Evolutionary conservation across 768 basidiomycete genomes (phyloP).

Genomic region (Tylopilus vinaceipallidus): DNA sequence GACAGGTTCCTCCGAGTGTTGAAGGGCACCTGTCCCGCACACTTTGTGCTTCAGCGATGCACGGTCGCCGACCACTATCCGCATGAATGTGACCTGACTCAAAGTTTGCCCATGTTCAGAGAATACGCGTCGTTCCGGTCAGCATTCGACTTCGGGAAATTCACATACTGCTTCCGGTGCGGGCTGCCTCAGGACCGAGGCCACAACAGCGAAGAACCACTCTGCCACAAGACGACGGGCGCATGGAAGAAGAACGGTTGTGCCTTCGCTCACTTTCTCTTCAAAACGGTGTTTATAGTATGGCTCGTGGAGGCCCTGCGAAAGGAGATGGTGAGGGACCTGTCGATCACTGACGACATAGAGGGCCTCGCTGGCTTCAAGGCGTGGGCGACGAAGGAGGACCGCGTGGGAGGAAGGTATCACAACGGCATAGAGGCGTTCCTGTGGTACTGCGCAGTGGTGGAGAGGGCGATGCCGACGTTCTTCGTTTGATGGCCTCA

Average conservation of each 20-base stretch:
- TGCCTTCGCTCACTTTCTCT: neutral
- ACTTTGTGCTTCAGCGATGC: neutral
- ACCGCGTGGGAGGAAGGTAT: neutral
- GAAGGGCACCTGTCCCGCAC: conserved; percentile 5
- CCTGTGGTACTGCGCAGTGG: conserved; percentile 2
- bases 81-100: neutral
- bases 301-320: neutral
- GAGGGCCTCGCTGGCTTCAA: neutral
- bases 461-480: neutral
- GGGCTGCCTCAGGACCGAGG: neutral
- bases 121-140: neutral
- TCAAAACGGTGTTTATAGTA: neutral
- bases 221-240: neutral
- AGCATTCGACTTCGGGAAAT: neutral
- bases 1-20: conserved; percentile 5
- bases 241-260: neutral
- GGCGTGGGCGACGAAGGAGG: neutral
- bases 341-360: neutral
- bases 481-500: neutral
- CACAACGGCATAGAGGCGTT: conserved; percentile 8
- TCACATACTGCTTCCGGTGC: neutral
- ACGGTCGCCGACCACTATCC: neutral
- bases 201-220: neutral
- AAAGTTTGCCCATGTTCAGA: no score
- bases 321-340: neutral